phyloP scores from a whole-genome alignment of 2,329 filamentous ascomycete genomes.

The Pseudogymnoascus sp. region DNA sequence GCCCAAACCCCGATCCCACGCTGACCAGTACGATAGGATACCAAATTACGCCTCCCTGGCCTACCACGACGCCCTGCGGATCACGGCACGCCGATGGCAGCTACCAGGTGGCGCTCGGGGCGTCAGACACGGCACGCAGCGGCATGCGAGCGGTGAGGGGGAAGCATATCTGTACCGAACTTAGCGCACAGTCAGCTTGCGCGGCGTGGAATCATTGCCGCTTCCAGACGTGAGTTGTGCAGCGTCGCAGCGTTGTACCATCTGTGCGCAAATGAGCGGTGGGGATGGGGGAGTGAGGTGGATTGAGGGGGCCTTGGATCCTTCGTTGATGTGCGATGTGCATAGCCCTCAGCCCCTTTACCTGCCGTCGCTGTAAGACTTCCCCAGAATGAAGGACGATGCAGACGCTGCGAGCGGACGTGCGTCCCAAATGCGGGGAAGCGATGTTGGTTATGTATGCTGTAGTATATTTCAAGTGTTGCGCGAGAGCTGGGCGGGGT shows the following conservation, averaged over 20 bases:
- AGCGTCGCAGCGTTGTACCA: neutral
- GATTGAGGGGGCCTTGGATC: neutral
- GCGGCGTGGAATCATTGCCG: neutral
- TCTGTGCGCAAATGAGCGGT: slow-evolving; percentile 4
- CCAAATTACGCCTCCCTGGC: neutral
- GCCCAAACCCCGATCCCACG: neutral
- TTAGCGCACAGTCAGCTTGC: neutral
- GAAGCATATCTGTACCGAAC: neutral
- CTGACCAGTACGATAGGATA: neutral
- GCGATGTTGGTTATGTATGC: neutral
- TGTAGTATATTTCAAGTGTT: neutral
- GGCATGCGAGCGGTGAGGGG: neutral
- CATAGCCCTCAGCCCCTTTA: neutral
- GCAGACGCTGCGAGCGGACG: neutral
- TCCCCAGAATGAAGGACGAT: neutral
- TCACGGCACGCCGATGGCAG: neutral
- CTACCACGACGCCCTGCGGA: neutral
- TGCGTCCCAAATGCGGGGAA: neutral
- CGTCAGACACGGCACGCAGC: neutral
- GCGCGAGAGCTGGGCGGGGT: neutral
- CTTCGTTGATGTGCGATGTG: neutral
- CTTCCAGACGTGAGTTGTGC: neutral
- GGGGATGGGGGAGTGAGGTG: neutral
- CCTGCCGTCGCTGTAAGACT: neutral
- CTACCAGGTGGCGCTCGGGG: neutral